Percentiles rank a stretch among this genome's conserved stretches.
phyloP scores from a whole-genome alignment of 768 basidiomycete genomes.

The Cystoderma amianthinum region DNA sequence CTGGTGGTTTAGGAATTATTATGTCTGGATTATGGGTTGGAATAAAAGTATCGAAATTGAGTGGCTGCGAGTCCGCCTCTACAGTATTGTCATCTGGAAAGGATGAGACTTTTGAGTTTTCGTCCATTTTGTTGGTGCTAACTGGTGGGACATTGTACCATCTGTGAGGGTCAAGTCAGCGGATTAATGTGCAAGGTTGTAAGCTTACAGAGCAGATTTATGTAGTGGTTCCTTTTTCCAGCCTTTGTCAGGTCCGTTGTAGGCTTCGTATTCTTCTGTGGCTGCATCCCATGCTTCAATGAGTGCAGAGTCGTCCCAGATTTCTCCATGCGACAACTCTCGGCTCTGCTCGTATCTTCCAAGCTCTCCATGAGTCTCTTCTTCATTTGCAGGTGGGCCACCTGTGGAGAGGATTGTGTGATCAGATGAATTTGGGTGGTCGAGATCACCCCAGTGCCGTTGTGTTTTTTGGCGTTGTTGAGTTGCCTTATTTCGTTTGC shows the following conservation, averaged over 20 bases:
- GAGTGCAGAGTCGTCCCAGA: slow-evolving; percentile 84
- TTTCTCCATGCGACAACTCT: slow-evolving; percentile 63
- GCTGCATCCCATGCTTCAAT: slow-evolving; percentile 84
- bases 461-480: slow-evolving; percentile 14
- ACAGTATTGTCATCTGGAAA: too few relatives aligned
- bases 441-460: slow-evolving; percentile 38
- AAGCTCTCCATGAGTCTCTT: neutral
- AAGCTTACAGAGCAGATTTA: slow-evolving; percentile 65
- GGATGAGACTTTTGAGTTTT: slow-evolving; percentile 5
- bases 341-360: slow-evolving; percentile 36
- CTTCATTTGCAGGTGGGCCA: neutral
- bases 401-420: neutral
- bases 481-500: slow-evolving; percentile 29
- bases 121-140: slow-evolving; percentile 16
- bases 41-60: slow-evolving; percentile 66
- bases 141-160: slow-evolving; percentile 69
- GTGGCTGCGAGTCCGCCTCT: slow-evolving; percentile 44
- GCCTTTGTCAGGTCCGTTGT: slow-evolving; percentile 59
- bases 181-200: neutral
- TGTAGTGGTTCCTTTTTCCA: slow-evolving; percentile 71
- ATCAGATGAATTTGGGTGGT: neutral
- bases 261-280: slow-evolving; percentile 71
- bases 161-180: slow-evolving; percentile 28
- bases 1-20: slow-evolving; percentile 14
- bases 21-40: slow-evolving; percentile 67